Conservation (phyloP, 495 filamentous ascomycete genomes). For the Neurospora pannonica region DNA sequence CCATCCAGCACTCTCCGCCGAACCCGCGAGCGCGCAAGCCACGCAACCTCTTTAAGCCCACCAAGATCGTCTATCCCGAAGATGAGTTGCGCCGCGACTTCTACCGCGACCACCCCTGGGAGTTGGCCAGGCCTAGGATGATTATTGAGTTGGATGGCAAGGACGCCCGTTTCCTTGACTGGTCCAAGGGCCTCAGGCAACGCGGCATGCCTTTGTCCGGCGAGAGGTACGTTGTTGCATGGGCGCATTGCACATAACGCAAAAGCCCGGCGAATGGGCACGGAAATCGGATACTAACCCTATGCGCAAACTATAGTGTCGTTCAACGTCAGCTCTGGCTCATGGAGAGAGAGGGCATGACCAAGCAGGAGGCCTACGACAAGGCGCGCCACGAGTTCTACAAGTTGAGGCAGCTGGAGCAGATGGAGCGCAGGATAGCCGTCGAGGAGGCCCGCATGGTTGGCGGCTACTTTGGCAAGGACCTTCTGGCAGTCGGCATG, state of each 20-base stretch:
- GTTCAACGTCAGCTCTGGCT: constrained; percentile 87
- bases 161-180: constrained; percentile 65
- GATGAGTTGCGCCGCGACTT: constrained; percentile 73
- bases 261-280: not conserved
- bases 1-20: constrained; percentile 48
- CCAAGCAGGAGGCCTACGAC: constrained; percentile 69
- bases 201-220: constrained; percentile 72
- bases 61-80: constrained; percentile 72
- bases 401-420: constrained; percentile 64
- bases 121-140: constrained; percentile 79
- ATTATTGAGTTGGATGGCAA: constrained; percentile 78
- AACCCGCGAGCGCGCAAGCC: constrained; percentile 46
- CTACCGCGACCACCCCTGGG: constrained; percentile 93
- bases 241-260: not conserved
- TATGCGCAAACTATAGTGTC: constrained; percentile 51
- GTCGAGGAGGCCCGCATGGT: constrained; percentile 77
- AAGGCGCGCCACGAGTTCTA: constrained; percentile 86
- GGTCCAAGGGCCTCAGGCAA: constrained; percentile 66
- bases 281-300: not conserved
- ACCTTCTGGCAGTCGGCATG: constrained; percentile 65
- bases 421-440: constrained; percentile 75
- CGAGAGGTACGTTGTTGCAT: constrained; percentile 53
- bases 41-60: constrained; percentile 70
- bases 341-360: constrained; percentile 55
- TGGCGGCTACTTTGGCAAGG: constrained; percentile 79